These are phyloP conservation scores for Silene noctiflora DNA, from an alignment of 179 eudicot genomes.

Conservation along the genomic window DNA sequence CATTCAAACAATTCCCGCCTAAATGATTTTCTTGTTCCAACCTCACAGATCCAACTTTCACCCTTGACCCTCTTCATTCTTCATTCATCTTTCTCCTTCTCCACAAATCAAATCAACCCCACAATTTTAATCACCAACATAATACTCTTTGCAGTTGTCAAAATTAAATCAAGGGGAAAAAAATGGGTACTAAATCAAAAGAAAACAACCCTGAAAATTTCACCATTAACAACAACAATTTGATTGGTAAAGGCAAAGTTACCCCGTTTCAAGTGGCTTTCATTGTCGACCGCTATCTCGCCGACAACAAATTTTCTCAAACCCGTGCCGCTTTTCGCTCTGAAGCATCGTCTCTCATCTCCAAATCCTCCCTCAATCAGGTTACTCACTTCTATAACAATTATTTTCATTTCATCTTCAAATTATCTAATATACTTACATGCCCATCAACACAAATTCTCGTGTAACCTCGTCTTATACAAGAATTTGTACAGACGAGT, in stretches of 20 bases:
- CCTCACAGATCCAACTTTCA: neutral
- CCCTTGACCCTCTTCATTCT: too few species aligned
- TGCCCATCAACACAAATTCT: too few species aligned
- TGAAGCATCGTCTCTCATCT: constrained; percentile 61
- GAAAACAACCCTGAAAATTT: constrained; percentile 28
- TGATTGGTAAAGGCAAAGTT: constrained; percentile 61
- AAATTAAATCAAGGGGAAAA: neutral
- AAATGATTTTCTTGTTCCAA: neutral
- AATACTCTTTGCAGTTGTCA: neutral
- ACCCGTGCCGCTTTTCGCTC: constrained; percentile 56
- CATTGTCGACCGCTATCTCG: constrained; percentile 78
- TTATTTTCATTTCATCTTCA: too few species aligned
- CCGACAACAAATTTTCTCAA: constrained; percentile 49
- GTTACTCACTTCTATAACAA: constrained; percentile 23
- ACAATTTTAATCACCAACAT: neutral
- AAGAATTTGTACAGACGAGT: too few species aligned
- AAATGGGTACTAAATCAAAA: constrained; percentile 48
- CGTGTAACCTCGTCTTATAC: too few species aligned
- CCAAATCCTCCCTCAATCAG: constrained; percentile 51
- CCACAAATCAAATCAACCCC: neutral
- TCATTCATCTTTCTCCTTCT: neutral
- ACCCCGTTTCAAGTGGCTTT: constrained; percentile 80
- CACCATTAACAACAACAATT: neutral
- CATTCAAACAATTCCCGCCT: constrained; percentile 2
- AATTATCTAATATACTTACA: too few species aligned